These are phyloP conservation scores for Sphaerulina vaccinii DNA, from an alignment of 2,329 filamentous ascomycete genomes.

Conservation along the genomic window DNA sequence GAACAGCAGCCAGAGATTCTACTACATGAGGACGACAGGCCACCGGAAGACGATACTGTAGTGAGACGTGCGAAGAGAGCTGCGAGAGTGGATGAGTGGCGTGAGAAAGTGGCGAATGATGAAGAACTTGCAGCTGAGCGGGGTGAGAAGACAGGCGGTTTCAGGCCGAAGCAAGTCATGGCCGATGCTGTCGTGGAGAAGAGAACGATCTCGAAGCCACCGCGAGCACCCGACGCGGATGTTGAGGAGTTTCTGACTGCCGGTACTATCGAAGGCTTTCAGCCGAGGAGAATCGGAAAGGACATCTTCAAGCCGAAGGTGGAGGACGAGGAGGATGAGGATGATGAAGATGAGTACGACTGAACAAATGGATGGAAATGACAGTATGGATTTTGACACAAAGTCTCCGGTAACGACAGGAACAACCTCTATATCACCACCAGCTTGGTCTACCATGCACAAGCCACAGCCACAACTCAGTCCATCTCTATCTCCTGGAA, in stretches of 20 bases:
- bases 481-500: no score
- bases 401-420: no score
- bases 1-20: constrained; percentile 40
- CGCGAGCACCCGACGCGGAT: constrained; percentile 13
- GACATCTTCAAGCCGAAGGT: constrained; percentile 2
- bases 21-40: constrained; percentile 39
- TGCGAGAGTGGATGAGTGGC: constrained; percentile 26
- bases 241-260: constrained; percentile 8
- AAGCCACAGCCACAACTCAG: no score
- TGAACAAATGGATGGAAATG: no score
- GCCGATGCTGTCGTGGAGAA: constrained; percentile 37
- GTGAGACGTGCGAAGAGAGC: constrained; percentile 36
- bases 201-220: constrained; percentile 20
- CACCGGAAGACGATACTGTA: constrained; percentile 22
- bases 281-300: constrained; percentile 25
- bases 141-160: constrained; percentile 39
- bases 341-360: constrained; percentile 13
- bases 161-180: constrained; percentile 36
- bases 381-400: no score
- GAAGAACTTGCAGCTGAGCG: constrained; percentile 45
- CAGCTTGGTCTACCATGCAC: no score
- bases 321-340: constrained; percentile 11
- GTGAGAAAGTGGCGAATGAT: constrained; percentile 35
- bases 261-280: constrained; percentile 34
- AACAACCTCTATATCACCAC: no score